Conservation (phyloP, 176 grass and related monocot species). For the Leersia perrieri region DNA sequence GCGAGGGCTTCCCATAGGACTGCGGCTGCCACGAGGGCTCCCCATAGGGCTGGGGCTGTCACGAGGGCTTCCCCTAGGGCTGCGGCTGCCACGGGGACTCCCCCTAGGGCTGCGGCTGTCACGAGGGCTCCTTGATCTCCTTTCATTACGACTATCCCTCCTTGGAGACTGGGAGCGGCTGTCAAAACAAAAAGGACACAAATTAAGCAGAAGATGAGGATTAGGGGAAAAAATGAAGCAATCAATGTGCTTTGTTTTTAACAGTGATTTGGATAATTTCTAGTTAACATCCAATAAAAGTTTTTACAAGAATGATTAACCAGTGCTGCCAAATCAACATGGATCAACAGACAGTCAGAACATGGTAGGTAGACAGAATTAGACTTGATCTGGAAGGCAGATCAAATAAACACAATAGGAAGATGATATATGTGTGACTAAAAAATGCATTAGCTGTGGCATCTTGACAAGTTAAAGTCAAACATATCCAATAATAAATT, state of each 20-base stretch:
- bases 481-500: not conserved
- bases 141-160: constrained; percentile 43
- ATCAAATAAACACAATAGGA: not conserved
- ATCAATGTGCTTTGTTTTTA: not conserved
- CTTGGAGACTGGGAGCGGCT: constrained; percentile 70
- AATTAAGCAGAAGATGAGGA: not conserved
- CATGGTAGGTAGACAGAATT: not conserved
- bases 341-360: not conserved
- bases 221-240: not conserved
- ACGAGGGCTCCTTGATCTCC: constrained; percentile 50
- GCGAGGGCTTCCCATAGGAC: constrained; percentile 37
- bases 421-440: not conserved
- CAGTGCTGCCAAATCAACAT: not conserved
- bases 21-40: constrained; percentile 45
- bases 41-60: constrained; percentile 60
- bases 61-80: constrained; percentile 43
- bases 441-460: not conserved
- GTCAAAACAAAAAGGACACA: constrained; percentile 1
- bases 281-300: not conserved
- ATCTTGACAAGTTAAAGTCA: not conserved
- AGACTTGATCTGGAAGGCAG: not conserved
- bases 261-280: not conserved
- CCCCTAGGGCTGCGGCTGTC: constrained; percentile 51
- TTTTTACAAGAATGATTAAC: not conserved
- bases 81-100: constrained; percentile 33